These are phyloP conservation scores for Scedosporium dehoogii DNA, from an alignment of 2,329 filamentous ascomycete genomes.

Conservation along the genomic window DNA sequence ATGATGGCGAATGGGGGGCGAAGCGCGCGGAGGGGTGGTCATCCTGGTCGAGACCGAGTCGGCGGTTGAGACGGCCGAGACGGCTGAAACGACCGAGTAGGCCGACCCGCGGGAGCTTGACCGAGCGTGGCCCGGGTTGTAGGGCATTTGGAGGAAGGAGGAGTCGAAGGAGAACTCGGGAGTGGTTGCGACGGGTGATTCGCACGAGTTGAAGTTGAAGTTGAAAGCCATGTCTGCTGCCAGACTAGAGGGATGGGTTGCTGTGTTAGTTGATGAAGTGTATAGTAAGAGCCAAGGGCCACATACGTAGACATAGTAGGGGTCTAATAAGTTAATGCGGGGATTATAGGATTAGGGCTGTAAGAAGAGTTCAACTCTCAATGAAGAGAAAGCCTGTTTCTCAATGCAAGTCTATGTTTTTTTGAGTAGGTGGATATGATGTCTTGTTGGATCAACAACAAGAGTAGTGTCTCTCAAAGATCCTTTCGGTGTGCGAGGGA, in stretches of 20 bases:
- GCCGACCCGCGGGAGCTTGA: slow-evolving; percentile 56
- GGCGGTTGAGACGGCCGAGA: slow-evolving; percentile 51
- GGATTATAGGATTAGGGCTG: slow-evolving; percentile 1
- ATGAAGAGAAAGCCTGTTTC: slow-evolving; percentile 2
- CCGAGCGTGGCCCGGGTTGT: slow-evolving; percentile 45
- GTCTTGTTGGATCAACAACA: background rate
- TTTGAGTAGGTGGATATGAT: background rate
- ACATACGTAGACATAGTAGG: slow-evolving; percentile 26
- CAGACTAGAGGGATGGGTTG: slow-evolving; percentile 34
- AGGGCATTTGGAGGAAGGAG: slow-evolving; percentile 45
- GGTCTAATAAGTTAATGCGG: background rate
- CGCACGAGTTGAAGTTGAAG: slow-evolving; percentile 47
- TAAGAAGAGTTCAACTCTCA: slow-evolving; percentile 3
- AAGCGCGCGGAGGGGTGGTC: slow-evolving; percentile 46
- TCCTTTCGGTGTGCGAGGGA: background rate
- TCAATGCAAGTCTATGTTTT: background rate
- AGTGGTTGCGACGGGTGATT: slow-evolving; percentile 31
- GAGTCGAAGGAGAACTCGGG: slow-evolving; percentile 44
- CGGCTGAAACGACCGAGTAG: slow-evolving; percentile 29
- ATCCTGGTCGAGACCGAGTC: slow-evolving; percentile 55
- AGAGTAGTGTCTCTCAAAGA: background rate
- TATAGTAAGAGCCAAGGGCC: background rate
- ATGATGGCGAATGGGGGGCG: slow-evolving; percentile 66
- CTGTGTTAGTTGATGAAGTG: slow-evolving; percentile 13
- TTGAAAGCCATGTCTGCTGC: slow-evolving; percentile 53